Evolutionary conservation across 2,329 filamentous ascomycete species (phyloP).

Genomic region (Acephala macrosclerotiorum): DNA sequence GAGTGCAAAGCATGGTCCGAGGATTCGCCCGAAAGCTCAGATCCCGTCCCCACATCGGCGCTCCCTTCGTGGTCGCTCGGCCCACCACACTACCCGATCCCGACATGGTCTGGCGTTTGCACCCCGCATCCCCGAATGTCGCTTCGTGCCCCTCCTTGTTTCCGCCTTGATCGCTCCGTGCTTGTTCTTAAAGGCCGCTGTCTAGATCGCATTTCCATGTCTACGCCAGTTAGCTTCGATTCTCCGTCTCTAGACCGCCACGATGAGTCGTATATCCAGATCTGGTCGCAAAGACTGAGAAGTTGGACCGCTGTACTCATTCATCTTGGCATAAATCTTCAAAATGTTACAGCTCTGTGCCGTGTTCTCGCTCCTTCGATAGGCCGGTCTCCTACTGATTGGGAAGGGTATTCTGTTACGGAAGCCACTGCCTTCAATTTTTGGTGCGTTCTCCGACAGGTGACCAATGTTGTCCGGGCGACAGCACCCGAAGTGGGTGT

Average conservation of each 20-base stretch:
- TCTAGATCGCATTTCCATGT: not conserved
- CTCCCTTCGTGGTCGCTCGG: not conserved
- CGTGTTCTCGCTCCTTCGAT: too few relatives aligned
- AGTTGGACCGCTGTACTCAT: not conserved
- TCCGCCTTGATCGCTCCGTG: not conserved
- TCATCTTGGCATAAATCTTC: not conserved
- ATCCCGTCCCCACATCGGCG: too few relatives aligned
- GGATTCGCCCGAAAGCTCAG: too few relatives aligned
- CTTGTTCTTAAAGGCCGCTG: not conserved
- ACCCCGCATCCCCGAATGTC: not conserved
- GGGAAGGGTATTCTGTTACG: too few relatives aligned
- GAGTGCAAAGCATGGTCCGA: too few relatives aligned
- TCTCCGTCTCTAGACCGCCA: not conserved
- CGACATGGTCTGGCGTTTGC: not conserved
- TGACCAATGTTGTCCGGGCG: too few relatives aligned
- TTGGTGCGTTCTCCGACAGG: too few relatives aligned
- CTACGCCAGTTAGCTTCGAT: not conserved
- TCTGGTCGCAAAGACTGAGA: not conserved
- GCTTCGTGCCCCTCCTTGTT: not conserved
- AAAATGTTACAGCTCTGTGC: not conserved
- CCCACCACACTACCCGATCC: not conserved
- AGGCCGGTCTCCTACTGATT: too few relatives aligned
- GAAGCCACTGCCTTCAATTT: too few relatives aligned
- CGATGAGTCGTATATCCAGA: not conserved
- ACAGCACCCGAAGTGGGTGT: too few relatives aligned